Percentiles rank a stretch among this genome's conserved stretches.
Conservation (phyloP, 176 grass and related monocot genomes). For the Tillandsia fasciculata region DNA sequence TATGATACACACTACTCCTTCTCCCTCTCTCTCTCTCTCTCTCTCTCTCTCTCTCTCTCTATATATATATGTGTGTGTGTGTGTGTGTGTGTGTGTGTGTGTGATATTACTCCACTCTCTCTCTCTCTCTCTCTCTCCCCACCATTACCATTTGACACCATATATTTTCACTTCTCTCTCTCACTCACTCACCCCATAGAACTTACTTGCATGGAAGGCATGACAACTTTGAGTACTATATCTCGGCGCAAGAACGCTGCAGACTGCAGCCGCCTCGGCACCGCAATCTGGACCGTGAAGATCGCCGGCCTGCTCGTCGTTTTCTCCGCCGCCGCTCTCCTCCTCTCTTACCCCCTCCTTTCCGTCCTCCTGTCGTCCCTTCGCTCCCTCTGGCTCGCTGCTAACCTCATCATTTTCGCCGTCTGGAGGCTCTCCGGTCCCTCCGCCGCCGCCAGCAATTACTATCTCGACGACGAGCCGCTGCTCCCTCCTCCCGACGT, state of each 20-base stretch:
- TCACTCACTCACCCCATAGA: background rate
- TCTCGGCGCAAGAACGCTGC: background rate
- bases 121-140: background rate
- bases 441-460: background rate
- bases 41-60: no score
- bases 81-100: no score
- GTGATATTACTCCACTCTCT: no score
- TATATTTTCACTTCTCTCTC: background rate
- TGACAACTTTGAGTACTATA: no score
- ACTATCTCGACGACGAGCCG: background rate
- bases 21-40: background rate
- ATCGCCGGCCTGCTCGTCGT: slow-evolving; percentile 9
- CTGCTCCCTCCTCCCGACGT: background rate
- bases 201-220: no score
- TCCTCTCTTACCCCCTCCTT: background rate
- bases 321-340: slow-evolving; percentile 6
- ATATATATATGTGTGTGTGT: no score
- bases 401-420: slow-evolving; percentile 37
- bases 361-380: slow-evolving; percentile 9
- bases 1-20: background rate
- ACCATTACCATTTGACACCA: background rate
- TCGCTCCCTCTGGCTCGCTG: slow-evolving; percentile 28
- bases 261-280: background rate
- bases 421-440: slow-evolving; percentile 30
- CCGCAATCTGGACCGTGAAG: slow-evolving; percentile 9